Base-by-base conservation (phyloP, 148 eudicot species). In the Persicaria tinctoria region DNA sequence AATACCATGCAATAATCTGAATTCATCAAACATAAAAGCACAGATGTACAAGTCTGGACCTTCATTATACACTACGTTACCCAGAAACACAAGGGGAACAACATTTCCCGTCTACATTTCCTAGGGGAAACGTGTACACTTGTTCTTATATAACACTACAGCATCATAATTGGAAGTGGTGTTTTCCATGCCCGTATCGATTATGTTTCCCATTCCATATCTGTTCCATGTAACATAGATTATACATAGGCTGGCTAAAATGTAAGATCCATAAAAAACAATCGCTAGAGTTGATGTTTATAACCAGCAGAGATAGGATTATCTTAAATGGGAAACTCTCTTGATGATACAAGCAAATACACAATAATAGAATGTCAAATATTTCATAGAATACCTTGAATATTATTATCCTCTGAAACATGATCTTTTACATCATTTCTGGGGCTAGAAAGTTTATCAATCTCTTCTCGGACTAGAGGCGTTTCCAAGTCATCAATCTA, bases 401-500 rank as follows among this genome's bases (percentile, higher is more conserved):
- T 64, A 70, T 64, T 78, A 63, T 80, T 23, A 38, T 68, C 80
- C 73, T 83, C 90, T 49, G 76, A 64, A 79, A 68, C 78, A 78
- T 53, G 49, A 75, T 49, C 79, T 73, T 71, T 78, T 49, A 81
- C 48, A 27, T 90, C 96, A 78, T 72, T 81, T 47, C 17, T 78
- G 72, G 78, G 86, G 77, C 73, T 79, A 68, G 85, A 82, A 53
- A 68, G 76, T 69, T 56, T 69, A 76, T 73, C 73, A 45, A 64
- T 73, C 78, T 89, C 97, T 71, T 88, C 97, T 4, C 80, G 81
- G 73, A 90, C 80, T 79, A 95, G 92, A 74, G 97, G 99, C 77
- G 88, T 85, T 86, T 95, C 97, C 76, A 94, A 70, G 76, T 92
- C 99, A 80, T 95, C 92, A 79, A 54, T 88, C 97, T 92, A 77